phyloP scores from a whole-genome alignment of 805 yeast species.

The Candida endomychidarum region DNA sequence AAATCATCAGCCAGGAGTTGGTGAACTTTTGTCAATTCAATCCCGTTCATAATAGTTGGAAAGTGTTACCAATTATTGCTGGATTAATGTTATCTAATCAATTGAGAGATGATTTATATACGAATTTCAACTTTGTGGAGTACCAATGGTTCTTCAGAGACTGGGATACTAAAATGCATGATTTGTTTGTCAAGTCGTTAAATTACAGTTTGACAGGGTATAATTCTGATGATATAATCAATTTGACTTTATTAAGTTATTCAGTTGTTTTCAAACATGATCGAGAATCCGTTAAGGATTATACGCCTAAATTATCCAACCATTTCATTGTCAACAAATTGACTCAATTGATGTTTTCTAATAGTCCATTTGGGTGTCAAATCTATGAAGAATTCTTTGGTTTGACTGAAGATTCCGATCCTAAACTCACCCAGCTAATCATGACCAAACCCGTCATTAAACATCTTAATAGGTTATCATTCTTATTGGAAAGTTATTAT shows the following conservation, averaged over 20 bases:
- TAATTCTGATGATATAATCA: conserved; percentile 22
- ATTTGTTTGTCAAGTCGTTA: conserved; percentile 30
- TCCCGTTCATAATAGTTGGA: conserved; percentile 38
- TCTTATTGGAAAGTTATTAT: conserved; percentile 40
- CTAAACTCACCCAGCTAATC: background rate
- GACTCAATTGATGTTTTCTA: conserved; percentile 22
- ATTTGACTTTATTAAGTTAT: conserved; percentile 34
- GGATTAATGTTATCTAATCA: conserved; percentile 44
- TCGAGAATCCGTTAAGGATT: conserved; percentile 18
- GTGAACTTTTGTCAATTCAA: conserved; percentile 29
- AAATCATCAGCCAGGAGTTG: conserved; percentile 33
- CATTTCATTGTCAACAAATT: conserved; percentile 20
- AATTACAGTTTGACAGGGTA: conserved; percentile 24
- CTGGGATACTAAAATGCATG: conserved; percentile 30
- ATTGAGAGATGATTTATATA: conserved; percentile 32
- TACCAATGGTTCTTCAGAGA: conserved; percentile 34
- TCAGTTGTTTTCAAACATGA: conserved; percentile 31
- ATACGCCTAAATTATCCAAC: conserved; percentile 19
- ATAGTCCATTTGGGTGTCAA: conserved; percentile 11
- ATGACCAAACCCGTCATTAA: conserved; percentile 41
- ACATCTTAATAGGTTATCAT: conserved; percentile 50
- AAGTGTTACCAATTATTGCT: conserved; percentile 45
- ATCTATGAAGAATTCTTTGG: conserved; percentile 20
- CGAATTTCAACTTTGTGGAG: conserved; percentile 26
- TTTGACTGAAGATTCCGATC: background rate